Base-by-base conservation (phyloP, 2,329 filamentous ascomycete genomes). In the Ramularia endophylla region DNA sequence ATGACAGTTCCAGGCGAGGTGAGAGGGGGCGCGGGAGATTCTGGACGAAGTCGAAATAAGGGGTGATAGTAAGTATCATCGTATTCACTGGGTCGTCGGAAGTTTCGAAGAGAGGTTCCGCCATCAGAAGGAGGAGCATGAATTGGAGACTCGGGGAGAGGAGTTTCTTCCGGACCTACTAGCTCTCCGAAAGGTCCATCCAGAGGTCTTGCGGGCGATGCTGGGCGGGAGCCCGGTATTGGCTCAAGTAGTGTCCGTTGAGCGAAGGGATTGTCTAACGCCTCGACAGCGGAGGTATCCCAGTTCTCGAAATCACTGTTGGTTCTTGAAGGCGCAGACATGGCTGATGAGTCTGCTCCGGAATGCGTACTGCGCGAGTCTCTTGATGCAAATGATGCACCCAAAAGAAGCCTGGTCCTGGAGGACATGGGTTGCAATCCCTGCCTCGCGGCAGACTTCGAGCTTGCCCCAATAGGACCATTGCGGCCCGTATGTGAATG, bases 21-120 rank as follows among this genome's bases (percentile, higher is more conserved):
- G 5, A 77, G 65, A 77, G 50, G 52, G 6, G 83, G 82, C 1
- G 71, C 74, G 0, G 81, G 81, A 29, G 79, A 84, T 57, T 86
- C 82, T 5, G 80, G 81, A 11, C n/a, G n/a, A n/a, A n/a, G n/a
- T 44, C 85, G 74, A 67, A 89, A 88, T 3, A 89, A 72, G 7
- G 85, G 85, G 60, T 89, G 85, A 33, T 88, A 87, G 56, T 87
- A 78, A 3, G 79, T 71, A 59, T 88, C 82, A 54, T 72, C 72
- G 28, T 35, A 32, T 12, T 38, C 32, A 19, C 33, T 47, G 27
- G 36, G 41, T 6, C 31, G 27, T 18, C 37, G 43, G 36, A 9
- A 47, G 40, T 15, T 37, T 35, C 13, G 37, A 40, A 11, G 33
- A 18, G 18, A 18, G 13, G 18, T 32, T 27, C 17, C 17, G n/a